These are phyloP conservation scores for Saccharomyces paradoxus DNA, from an alignment of 805 yeast species.

Conservation along the genomic window DNA sequence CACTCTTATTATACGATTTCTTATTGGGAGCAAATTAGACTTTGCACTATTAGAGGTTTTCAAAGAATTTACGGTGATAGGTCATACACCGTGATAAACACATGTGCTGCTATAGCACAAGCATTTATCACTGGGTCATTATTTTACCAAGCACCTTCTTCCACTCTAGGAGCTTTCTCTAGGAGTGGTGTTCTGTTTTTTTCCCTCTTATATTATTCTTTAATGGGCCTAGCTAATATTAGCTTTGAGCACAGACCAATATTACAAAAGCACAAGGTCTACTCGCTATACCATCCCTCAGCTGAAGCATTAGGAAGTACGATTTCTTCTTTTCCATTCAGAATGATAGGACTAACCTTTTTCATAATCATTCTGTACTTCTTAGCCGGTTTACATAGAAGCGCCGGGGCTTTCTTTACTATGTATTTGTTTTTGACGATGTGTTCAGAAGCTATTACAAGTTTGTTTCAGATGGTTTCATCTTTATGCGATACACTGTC, in stretches of 20 bases:
- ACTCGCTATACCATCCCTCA: constrained; percentile 68
- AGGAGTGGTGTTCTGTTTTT: constrained; percentile 61
- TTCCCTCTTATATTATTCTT: constrained; percentile 44
- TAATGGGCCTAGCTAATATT: constrained; percentile 43
- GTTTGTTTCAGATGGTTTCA: constrained; percentile 46
- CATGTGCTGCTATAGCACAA: constrained; percentile 36
- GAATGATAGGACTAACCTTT: constrained; percentile 37
- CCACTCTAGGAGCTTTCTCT: constrained; percentile 52
- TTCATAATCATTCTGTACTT: constrained; percentile 50
- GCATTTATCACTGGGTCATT: constrained; percentile 57
- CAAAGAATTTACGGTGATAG: constrained; percentile 52
- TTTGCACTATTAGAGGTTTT: constrained; percentile 44
- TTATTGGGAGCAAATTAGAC: constrained; percentile 40
- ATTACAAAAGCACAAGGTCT: constrained; percentile 62
- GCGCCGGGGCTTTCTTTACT: constrained; percentile 50
- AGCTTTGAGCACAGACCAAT: constrained; percentile 49
- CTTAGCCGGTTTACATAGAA: constrained; percentile 42
- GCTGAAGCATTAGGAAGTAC: constrained; percentile 63
- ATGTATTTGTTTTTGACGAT: constrained; percentile 35
- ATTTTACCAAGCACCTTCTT: constrained; percentile 43
- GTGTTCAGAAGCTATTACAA: constrained; percentile 22
- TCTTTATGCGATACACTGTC: constrained; percentile 41
- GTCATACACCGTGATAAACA: constrained; percentile 36
- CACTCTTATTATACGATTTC: constrained; percentile 24
- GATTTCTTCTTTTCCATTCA: constrained; percentile 56